Percentiles rank a stretch among this genome's conserved stretches.
These are phyloP conservation scores for Fraxinus baroniana DNA, from an alignment of 305 asterid species.

Conservation along the genomic window DNA sequence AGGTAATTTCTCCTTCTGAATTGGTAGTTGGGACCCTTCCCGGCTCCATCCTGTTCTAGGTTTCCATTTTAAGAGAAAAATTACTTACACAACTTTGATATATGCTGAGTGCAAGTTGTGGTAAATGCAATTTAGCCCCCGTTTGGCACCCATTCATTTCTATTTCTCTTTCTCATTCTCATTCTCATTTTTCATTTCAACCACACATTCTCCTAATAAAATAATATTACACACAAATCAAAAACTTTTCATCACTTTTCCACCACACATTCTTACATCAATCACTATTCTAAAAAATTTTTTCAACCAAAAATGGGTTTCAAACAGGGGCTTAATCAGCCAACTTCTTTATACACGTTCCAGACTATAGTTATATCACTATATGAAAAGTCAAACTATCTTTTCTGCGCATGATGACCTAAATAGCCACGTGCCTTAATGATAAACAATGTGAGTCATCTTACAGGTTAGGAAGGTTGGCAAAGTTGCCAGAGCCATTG, in stretches of 20 bases:
- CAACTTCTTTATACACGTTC: not conserved
- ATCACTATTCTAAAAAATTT: no score
- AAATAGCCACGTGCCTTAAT: constrained; percentile 13
- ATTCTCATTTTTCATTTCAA: no score
- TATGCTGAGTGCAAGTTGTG: not conserved
- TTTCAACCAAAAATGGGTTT: no score
- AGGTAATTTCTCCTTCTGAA: constrained; percentile 46
- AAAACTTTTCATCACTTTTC: no score
- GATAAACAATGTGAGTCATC: constrained; percentile 8
- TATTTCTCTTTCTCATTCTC: no score
- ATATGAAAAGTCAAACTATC: constrained; percentile 8
- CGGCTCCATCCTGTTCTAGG: constrained; percentile 4
- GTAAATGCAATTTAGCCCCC: constrained; percentile 7
- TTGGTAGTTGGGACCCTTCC: constrained; percentile 4
- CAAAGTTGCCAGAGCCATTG: constrained; percentile 92
- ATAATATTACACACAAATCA: no score
- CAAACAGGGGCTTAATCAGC: no score
- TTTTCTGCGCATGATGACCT: constrained; percentile 7
- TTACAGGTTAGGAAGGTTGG: constrained; percentile 85
- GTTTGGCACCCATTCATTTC: no score
- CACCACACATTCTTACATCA: no score
- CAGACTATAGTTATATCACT: not conserved
- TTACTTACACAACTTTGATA: constrained; percentile 4
- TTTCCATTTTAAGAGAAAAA: not conserved
- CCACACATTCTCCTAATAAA: no score